Base-by-base conservation (phyloP, 768 basidiomycete genomes). In the Hericium rajendrae region DNA sequence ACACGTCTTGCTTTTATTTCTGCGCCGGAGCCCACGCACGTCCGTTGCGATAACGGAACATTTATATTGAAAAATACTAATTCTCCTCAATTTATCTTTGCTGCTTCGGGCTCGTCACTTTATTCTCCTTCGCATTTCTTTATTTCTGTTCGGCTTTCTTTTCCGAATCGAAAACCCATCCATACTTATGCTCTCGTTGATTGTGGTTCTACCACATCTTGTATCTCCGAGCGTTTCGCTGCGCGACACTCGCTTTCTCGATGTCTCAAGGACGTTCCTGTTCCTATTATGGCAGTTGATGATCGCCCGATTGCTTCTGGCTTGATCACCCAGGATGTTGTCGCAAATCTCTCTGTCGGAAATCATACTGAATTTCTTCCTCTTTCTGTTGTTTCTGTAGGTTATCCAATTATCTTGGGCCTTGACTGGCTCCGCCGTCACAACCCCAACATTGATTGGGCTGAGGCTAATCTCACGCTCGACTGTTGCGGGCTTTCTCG, bases 281-380 rank as follows among this genome's bases (percentile, higher is more conserved):
- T 71, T 53, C 71, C 74, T 32, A 69, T 75, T 38, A 65, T 69
- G 32, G 68, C 71, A 1, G 68, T 75, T 28, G 72, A 76, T 56
- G 63, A 74, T 58, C 64, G 68, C 48, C 18, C 40, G 53, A 32
- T 16, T 16, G 16, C 16, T 10, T 40, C 39, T 10, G 39, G 39
- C 16, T 11, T 40, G 39, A 10, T 40, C 10, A 11, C 39, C 10
- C 39, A 40, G 11, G 39, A 40, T 11, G 16, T 16, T 16, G 39
- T 40, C 2, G 16, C 39, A 3, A 10, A 40, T 11, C 39, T 40
- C 39, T 1, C 10, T 10, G 39, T 40, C 39, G 11, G 39, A 11
- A 16, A 40, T 16, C 39, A 40, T 40, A 11, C 39, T 16, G 39
- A 40, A 16, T 11, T 40, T 10, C 10, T 40, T 11, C 11, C 11